Evolutionary conservation across 495 filamentous ascomycete species (phyloP), one percentile per base, ranked within the genome.

Genomic region (Lepraria neglecta): DNA sequence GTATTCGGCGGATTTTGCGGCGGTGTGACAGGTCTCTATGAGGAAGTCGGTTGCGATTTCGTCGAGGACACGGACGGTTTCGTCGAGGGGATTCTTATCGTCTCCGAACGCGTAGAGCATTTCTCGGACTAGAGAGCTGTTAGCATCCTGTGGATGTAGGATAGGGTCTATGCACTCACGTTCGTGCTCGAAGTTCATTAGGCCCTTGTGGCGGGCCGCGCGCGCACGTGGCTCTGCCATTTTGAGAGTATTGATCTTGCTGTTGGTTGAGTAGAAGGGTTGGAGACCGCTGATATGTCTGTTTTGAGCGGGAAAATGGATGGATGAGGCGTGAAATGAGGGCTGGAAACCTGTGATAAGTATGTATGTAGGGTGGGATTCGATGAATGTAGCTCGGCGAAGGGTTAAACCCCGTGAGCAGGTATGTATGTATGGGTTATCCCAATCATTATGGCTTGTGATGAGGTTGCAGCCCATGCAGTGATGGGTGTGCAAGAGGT

Each of bases 1-100:
- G 72, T 94, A 85, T 67, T 86, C 84, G 1, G 94, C 94, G 65
- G 84, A 84, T 27, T 87, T 82, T 30, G 88, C 86, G 6, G 94
- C 92, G 56, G 88, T 87, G 78, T 96, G 94, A 77, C 88, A 91
- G 61, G 94, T 80, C 71, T 91, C 89, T 61, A 94, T 84, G 60
- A 91, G 82, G 74, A 89, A 92, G 72, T 97, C 94, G 48, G 91
- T 95, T 57, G 94, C 81, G 59, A 98, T 91, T 73, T 97, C 92
- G 72, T 97, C 94, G 17, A 97, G 85, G 54, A 92, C 84, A 55
- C 85, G 83, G 45, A 95, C 82, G 17, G 92, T 96, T 66, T 89
- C 84, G 10, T 86, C 85, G 24, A 97, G 85, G 0, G 92, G 88
- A 27, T 77, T 73, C 21, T 70, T 72, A 42, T 78, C 77, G 70